Evolutionary conservation across 129 eudicot species (phyloP).

Genomic region (Helianthus annuus): DNA sequence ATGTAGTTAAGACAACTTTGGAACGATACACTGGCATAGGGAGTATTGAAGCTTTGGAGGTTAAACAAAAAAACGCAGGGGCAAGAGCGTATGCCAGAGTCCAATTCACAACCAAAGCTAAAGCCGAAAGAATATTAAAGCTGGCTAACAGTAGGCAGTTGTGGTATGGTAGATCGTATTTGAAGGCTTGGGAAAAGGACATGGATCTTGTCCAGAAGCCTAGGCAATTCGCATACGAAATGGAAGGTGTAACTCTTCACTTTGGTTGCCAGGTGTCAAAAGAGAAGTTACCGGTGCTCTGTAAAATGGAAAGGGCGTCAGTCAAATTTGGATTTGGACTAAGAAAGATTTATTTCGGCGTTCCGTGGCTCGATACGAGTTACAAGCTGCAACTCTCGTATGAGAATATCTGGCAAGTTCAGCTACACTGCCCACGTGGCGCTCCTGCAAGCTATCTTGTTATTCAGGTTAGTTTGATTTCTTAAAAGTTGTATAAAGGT

Average conservation of each 20-base stretch:
- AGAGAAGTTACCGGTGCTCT: slow-evolving; percentile 55
- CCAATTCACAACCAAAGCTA: slow-evolving; percentile 46
- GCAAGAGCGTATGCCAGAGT: slow-evolving; percentile 62
- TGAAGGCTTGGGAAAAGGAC: slow-evolving; percentile 48
- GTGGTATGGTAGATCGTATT: slow-evolving; percentile 48
- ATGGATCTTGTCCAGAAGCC: slow-evolving; percentile 59
- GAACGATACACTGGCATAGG: slow-evolving; percentile 53
- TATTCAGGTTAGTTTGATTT: slow-evolving; percentile 59
- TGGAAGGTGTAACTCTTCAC: slow-evolving; percentile 45
- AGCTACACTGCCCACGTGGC: slow-evolving; percentile 39
- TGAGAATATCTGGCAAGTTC: slow-evolving; percentile 78
- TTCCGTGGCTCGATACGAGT: slow-evolving; percentile 18
- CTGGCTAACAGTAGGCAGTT: slow-evolving; percentile 33
- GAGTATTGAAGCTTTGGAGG: slow-evolving; percentile 60
- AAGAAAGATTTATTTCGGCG: slow-evolving; percentile 52
- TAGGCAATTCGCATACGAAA: slow-evolving; percentile 30
- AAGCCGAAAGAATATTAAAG: slow-evolving; percentile 39
- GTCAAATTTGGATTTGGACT: slow-evolving; percentile 55
- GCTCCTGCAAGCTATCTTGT: slow-evolving; percentile 41
- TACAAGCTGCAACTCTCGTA: slow-evolving; percentile 75
- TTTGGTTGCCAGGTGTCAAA: slow-evolving; percentile 74
- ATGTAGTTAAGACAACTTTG: slow-evolving; percentile 36
- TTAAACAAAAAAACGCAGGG: slow-evolving; percentile 39
- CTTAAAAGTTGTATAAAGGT: too few species aligned
- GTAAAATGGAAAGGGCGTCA: slow-evolving; percentile 35